A percentile compares a stretch with the other conserved stretches of the same genome.
These are phyloP conservation scores for Plasmodium vinckei DNA, from an alignment of 169 alveolate genomes.

Conservation along the genomic window DNA sequence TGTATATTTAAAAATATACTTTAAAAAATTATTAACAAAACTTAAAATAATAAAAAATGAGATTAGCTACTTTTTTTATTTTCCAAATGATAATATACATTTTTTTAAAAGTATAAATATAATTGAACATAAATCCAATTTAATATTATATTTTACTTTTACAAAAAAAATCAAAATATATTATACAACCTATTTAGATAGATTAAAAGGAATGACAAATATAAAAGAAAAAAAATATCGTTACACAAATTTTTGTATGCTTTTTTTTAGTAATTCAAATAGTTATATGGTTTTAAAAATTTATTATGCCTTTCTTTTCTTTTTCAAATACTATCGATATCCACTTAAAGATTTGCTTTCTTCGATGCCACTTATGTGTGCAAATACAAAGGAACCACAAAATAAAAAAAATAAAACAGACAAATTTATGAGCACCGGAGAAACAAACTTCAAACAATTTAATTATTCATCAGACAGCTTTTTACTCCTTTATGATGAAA, in stretches of 20 bases:
- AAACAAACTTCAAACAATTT: background rate
- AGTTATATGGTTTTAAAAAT: constrained; percentile 39
- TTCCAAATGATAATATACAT: constrained; percentile 52
- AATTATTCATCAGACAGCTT: constrained; percentile 14
- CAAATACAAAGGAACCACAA: background rate
- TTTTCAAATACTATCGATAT: constrained; percentile 40
- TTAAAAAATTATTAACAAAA: constrained; percentile 35
- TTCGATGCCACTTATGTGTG: constrained; percentile 2
- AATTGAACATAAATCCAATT: constrained; percentile 15
- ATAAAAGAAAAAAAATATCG: constrained; percentile 1
- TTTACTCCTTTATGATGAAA: background rate
- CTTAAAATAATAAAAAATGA: constrained; percentile 30
- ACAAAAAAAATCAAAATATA: constrained; percentile 14
- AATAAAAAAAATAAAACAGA: background rate
- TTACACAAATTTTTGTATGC: constrained; percentile 25
- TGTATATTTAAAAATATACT: constrained; percentile 23
- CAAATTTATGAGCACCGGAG: background rate
- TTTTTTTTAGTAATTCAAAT: constrained; percentile 61
- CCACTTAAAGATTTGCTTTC: constrained; percentile 12
- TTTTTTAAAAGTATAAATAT: constrained; percentile 36
- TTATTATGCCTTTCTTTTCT: constrained; percentile 33
- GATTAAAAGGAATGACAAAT: background rate
- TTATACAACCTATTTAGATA: background rate
- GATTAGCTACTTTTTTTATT: background rate
- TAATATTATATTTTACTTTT: constrained; percentile 32